phyloP scores from a whole-genome alignment of 495 filamentous ascomycete species.

The Aspergillus kassunensis region DNA sequence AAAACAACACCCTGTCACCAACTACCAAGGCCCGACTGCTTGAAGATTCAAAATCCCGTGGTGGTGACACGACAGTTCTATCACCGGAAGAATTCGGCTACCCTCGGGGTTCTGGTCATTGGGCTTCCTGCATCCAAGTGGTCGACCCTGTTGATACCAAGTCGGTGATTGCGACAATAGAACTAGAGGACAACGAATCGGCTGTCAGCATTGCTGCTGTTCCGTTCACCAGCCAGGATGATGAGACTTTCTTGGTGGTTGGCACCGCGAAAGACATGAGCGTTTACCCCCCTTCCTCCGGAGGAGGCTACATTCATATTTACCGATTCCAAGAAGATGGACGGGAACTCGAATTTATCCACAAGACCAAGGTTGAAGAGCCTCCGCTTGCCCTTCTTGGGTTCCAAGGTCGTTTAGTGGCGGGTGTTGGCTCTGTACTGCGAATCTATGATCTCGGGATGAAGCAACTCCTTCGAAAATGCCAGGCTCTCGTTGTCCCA shows the following conservation, averaged over 20 bases:
- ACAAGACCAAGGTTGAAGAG: slow-evolving; percentile 88
- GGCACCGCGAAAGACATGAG: slow-evolving; percentile 90
- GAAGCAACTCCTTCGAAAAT: slow-evolving; percentile 85
- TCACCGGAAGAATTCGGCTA: slow-evolving; percentile 88
- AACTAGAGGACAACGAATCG: slow-evolving; percentile 86
- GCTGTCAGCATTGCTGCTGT: slow-evolving; percentile 82
- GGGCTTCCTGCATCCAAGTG: slow-evolving; percentile 91
- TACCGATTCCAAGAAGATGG: slow-evolving; percentile 89
- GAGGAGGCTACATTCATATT: slow-evolving; percentile 82
- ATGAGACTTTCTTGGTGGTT: slow-evolving; percentile 86
- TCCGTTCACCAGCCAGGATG: slow-evolving; percentile 79
- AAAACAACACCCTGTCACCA: slow-evolving; percentile 80
- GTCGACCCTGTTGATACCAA: slow-evolving; percentile 79
- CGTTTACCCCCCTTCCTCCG: slow-evolving; percentile 67
- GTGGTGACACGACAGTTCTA: slow-evolving; percentile 65
- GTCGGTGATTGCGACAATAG: slow-evolving; percentile 65
- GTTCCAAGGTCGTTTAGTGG: slow-evolving; percentile 87
- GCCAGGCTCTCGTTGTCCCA: slow-evolving; percentile 73
- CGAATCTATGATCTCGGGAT: slow-evolving; percentile 89
- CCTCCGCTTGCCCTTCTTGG: slow-evolving; percentile 83
- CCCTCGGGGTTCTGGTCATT: slow-evolving; percentile 74
- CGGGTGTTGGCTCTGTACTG: slow-evolving; percentile 77
- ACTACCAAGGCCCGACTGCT: slow-evolving; percentile 68
- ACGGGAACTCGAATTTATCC: slow-evolving; percentile 83
- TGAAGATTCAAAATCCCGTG: slow-evolving; percentile 57